These are phyloP conservation scores for Pontederia crassipes DNA, from an alignment of 176 grass and related monocot genomes.

Conservation along the genomic window DNA sequence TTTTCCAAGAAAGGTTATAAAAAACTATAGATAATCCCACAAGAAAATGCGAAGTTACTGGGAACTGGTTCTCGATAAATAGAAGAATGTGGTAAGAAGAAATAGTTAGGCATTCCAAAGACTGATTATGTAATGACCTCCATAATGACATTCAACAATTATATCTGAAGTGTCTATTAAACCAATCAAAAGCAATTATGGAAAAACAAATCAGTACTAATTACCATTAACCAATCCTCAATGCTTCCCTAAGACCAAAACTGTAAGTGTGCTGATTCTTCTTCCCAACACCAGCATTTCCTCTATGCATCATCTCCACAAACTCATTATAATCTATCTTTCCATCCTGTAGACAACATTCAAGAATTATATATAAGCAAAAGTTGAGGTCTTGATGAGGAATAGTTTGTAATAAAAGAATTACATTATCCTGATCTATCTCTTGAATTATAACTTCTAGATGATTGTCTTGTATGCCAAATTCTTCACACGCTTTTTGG, in stretches of 20 bases:
- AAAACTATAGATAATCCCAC: too few relatives aligned
- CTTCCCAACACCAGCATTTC: conserved; percentile 68
- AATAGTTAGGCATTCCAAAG: too few relatives aligned
- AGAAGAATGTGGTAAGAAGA: too few relatives aligned
- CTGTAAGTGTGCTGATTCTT: conserved; percentile 46
- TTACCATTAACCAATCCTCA: conserved; percentile 65
- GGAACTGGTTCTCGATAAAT: too few relatives aligned
- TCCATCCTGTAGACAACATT: conserved; percentile 58
- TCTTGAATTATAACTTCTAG: conserved; percentile 83
- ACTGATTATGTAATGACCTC: too few relatives aligned
- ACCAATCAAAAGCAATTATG: neutral
- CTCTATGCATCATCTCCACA: conserved; percentile 93
- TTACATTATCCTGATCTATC: conserved; percentile 96
- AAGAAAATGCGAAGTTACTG: too few relatives aligned
- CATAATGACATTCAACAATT: too few relatives aligned
- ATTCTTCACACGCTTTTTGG: conserved; percentile 89
- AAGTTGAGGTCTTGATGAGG: neutral
- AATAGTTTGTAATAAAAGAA: neutral
- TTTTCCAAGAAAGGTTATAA: too few relatives aligned
- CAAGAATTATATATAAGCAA: conserved; percentile 3
- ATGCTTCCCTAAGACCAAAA: conserved; percentile 88
- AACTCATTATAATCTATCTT: conserved; percentile 95
- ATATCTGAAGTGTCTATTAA: too few relatives aligned
- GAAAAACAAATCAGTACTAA: conserved; percentile 1
- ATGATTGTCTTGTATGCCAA: conserved; percentile 66